Evolutionary conservation across 1,284 basidiomycete species (phyloP), one percentile per base, ranked within the genome.

Genomic region (Leccinum pseudoinsigne): DNA sequence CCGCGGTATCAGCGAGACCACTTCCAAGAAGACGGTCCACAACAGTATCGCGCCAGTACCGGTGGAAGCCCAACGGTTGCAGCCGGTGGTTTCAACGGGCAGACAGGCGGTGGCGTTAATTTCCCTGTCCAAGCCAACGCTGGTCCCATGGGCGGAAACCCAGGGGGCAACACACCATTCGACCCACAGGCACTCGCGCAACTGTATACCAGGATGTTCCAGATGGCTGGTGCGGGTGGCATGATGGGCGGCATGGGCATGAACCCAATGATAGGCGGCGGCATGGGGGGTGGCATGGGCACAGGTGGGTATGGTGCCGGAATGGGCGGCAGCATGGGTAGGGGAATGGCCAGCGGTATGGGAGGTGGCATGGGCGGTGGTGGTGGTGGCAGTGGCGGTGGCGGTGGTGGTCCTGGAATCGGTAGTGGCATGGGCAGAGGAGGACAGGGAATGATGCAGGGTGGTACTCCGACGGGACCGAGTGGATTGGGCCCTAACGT

Each of bases 131-230:
- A 68, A 60, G 68, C 55, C 40, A 69, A 68, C 16, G 72, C 67
- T 16, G 73, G 71, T 9, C 62, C 67, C 40, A 69, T 71, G 38
- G 65, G 62, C 3, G 63, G 38, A 14, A 74, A 69, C 14, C 66
- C 73, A n/a, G 68, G 60, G 6, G 79, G 78, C 23, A 85, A 81
- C 69, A 84, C 88, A 5, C 84, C 89, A 4, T 92, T 93, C 72
- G 91, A 93, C 70, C 89, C 92, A 1, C 89, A 92, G 70, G 90
- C 89, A 0, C 84, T 93, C 64, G 91, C 91, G 0, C 82, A 87
- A 40, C 82, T 93, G 21, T 94, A 93, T 74, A 91, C 90, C 3
- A 86, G 92, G 62, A 93, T 94, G 89, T 89, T 92, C 80, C 86
- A 90, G 69, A 90, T 92, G 83, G 79, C 80, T 34, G 82, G 84